Evolutionary conservation across 2,329 filamentous ascomycete genomes (phyloP).

Genomic region (Ascochyta rabiei): DNA sequence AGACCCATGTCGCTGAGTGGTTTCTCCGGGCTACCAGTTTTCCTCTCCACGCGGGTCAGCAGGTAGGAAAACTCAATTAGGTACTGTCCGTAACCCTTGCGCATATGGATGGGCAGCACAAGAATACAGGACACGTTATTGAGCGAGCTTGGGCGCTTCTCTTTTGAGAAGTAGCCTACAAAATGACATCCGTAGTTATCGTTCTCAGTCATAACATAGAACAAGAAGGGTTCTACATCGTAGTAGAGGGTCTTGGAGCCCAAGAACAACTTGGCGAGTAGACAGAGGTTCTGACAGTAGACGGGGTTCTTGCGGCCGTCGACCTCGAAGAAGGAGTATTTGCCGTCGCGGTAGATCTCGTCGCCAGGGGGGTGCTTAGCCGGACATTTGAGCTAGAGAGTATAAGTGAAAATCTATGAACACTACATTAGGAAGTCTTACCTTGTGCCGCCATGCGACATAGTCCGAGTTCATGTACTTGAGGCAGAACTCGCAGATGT

Average conservation of each 20-base stretch:
- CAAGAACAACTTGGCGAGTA: conserved; percentile 95
- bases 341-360: conserved; percentile 92
- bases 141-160: conserved; percentile 90
- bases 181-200: conserved; percentile 93
- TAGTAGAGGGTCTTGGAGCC: conserved; percentile 98
- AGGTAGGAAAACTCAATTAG: conserved; percentile 99
- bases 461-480: conserved; percentile 99
- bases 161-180: conserved; percentile 99
- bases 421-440: conserved; percentile 19
- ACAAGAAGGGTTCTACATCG: conserved; percentile 94
- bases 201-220: conserved; percentile 96
- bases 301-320: conserved; percentile 96
- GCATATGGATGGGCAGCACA: conserved; percentile 93
- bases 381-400: conserved; percentile 73
- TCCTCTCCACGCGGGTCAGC: conserved; percentile 87
- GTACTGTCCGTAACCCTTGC: conserved; percentile 95
- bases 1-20: conserved; percentile 97
- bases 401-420: conserved; percentile 26
- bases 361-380: conserved; percentile 97
- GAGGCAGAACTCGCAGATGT: conserved; percentile 98
- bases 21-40: conserved; percentile 96
- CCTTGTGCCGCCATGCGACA: conserved; percentile 95
- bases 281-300: conserved; percentile 97
- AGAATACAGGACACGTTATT: conserved; percentile 99
- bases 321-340: conserved; percentile 95